phyloP scores from a whole-genome alignment of 495 filamentous ascomycete genomes.

The Aspergillus sparsus region DNA sequence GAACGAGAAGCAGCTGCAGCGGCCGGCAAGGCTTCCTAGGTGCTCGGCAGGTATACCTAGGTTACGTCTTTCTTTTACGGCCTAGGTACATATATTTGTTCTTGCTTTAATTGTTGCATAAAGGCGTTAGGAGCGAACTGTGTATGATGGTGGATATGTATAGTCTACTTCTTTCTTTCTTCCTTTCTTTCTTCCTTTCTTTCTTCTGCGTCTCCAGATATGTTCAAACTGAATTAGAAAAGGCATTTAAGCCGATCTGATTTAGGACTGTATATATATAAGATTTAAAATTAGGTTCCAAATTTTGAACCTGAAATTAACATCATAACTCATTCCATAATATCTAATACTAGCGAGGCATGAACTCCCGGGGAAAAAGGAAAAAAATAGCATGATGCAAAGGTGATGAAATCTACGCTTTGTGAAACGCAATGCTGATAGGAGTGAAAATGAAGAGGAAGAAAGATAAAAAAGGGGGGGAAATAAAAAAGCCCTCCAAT shows the following conservation, averaged over 20 bases:
- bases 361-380: conserved; percentile 1
- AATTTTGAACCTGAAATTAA: conserved; percentile 4
- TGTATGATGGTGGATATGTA: too few species aligned
- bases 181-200: too few species aligned
- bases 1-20: conserved; percentile 63
- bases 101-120: conserved; percentile 11
- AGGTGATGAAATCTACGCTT: background rate
- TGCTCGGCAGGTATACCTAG: background rate
- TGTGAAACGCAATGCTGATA: too few species aligned
- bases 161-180: too few species aligned
- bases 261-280: background rate
- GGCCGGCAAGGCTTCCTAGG: conserved; percentile 34
- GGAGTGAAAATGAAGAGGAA: background rate
- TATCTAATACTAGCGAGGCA: background rate
- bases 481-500: conserved; percentile 5
- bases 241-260: background rate
- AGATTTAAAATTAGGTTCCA: background rate
- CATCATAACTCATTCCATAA: conserved; percentile 15
- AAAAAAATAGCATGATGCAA: background rate
- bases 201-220: too few species aligned
- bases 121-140: conserved; percentile 1
- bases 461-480: background rate
- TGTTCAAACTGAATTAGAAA: too few species aligned
- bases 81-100: background rate
- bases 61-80: background rate